A percentile compares a stretch with the other conserved stretches of the same genome.
These are phyloP conservation scores for Bacidia gigantensis DNA, from an alignment of 495 filamentous ascomycete species.

Conservation along the genomic window DNA sequence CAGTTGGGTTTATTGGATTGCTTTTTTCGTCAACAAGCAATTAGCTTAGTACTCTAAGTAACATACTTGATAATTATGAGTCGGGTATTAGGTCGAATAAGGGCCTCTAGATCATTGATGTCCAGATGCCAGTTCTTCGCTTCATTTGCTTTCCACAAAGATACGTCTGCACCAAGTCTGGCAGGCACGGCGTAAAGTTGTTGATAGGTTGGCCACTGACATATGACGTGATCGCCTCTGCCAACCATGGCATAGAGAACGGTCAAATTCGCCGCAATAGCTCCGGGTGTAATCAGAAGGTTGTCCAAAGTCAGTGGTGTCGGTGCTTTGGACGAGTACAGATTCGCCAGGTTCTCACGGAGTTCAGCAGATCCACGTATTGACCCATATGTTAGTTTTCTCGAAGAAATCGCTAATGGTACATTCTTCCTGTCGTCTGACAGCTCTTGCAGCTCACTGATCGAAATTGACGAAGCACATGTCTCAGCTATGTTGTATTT, in stretches of 20 bases:
- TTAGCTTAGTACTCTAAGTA: neutral
- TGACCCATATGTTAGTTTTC: conserved; percentile 52
- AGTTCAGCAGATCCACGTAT: conserved; percentile 57
- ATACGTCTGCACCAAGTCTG: conserved; percentile 68
- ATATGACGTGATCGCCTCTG: conserved; percentile 78
- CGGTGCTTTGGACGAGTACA: conserved; percentile 46
- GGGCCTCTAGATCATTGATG: conserved; percentile 46
- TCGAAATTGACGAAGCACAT: conserved; percentile 67
- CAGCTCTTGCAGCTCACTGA: conserved; percentile 51
- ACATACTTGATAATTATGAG: conserved; percentile 50
- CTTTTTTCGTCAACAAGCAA: conserved; percentile 31
- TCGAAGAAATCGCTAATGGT: conserved; percentile 28
- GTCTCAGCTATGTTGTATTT: conserved; percentile 82
- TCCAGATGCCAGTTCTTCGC: conserved; percentile 54
- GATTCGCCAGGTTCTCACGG: conserved; percentile 44
- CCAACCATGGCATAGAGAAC: conserved; percentile 60
- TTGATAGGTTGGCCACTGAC: conserved; percentile 82
- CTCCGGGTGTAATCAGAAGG: conserved; percentile 65
- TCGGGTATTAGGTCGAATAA: conserved; percentile 67
- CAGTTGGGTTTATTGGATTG: conserved; percentile 85
- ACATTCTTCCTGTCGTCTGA: conserved; percentile 38
- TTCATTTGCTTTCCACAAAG: conserved; percentile 59
- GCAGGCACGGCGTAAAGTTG: conserved; percentile 69
- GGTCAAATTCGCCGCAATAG: conserved; percentile 74
- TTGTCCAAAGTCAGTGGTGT: conserved; percentile 41